Percentiles rank a stretch among this genome's conserved stretches.
These are phyloP conservation scores for Leccinum disarticulatum DNA, from an alignment of 768 basidiomycete species.

Conservation along the genomic window DNA sequence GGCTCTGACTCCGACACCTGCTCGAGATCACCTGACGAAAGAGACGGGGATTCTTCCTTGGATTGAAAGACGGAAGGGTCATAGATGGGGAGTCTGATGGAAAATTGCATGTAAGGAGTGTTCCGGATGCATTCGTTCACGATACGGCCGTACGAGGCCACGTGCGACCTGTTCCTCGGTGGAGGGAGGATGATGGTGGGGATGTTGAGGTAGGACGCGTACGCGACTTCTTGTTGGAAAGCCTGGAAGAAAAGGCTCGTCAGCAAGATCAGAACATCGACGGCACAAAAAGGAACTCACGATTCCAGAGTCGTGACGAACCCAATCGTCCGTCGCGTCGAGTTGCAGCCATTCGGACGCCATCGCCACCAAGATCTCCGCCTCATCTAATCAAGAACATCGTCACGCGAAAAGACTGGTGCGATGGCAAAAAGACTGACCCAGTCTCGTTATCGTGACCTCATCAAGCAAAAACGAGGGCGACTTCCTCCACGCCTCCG, in stretches of 20 bases:
- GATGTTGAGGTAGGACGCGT: conserved; percentile 90
- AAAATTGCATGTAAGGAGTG: conserved; percentile 72
- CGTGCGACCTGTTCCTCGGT: conserved; percentile 77
- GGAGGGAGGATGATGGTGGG: conserved; percentile 85
- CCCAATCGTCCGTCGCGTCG: conserved; percentile 89
- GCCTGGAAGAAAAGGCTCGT: conserved; percentile 54
- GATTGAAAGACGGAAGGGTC: conserved; percentile 63
- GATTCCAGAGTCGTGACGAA: conserved; percentile 94
- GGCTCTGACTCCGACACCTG: background rate
- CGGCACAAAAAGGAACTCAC: conserved; percentile 48
- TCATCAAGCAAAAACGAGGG: conserved; percentile 82
- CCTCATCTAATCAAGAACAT: conserved; percentile 55
- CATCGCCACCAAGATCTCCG: conserved; percentile 69
- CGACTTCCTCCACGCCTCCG: conserved; percentile 85
- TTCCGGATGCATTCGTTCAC: conserved; percentile 75
- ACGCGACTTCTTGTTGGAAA: conserved; percentile 87
- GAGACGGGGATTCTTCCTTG: conserved; percentile 29
- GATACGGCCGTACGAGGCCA: conserved; percentile 91
- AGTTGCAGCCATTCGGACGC: conserved; percentile 95
- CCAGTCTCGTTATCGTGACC: conserved; percentile 86
- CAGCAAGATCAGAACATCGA: conserved; percentile 5
- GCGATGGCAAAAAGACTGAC: conserved; percentile 30
- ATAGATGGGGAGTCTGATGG: conserved; percentile 81
- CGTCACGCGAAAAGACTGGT: conserved; percentile 7
- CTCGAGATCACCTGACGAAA: conserved; percentile 24